These are phyloP conservation scores for Fusarium chuoi DNA, from an alignment of 2,329 filamentous ascomycete species.

Conservation along the genomic window DNA sequence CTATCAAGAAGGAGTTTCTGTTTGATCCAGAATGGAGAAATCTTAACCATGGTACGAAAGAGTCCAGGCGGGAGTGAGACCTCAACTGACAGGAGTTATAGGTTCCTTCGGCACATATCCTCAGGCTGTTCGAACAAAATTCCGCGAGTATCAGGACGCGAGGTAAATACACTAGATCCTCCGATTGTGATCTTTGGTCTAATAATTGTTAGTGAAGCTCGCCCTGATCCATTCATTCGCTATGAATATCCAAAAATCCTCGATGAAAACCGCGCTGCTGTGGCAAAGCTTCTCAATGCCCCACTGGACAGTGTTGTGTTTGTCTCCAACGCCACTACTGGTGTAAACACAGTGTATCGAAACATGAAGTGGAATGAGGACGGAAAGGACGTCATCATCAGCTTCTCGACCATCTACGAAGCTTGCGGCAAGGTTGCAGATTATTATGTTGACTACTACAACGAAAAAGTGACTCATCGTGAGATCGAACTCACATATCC, in stretches of 20 bases:
- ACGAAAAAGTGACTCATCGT: conserved; percentile 53
- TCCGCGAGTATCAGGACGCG: conserved; percentile 72
- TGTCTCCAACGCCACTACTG: conserved; percentile 83
- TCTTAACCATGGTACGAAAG: conserved; percentile 76
- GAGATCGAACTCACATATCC: conserved; percentile 75
- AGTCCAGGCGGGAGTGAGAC: background rate
- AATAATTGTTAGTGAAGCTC: conserved; percentile 60
- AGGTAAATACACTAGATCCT: conserved; percentile 37
- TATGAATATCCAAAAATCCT: conserved; percentile 72
- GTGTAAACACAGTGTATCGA: conserved; percentile 81
- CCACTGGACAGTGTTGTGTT: conserved; percentile 76
- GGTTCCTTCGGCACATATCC: conserved; percentile 87
- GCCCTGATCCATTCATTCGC: conserved; percentile 80
- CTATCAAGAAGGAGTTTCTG: conserved; percentile 72
- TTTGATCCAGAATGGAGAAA: conserved; percentile 75
- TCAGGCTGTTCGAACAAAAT: conserved; percentile 64
- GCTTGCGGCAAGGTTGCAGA: conserved; percentile 79
- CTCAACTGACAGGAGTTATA: conserved; percentile 39
- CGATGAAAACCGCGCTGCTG: conserved; percentile 72
- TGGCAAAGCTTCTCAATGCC: conserved; percentile 74
- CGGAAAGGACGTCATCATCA: conserved; percentile 81
- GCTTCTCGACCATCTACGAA: conserved; percentile 83
- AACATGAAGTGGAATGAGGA: conserved; percentile 74
- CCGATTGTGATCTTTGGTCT: background rate
- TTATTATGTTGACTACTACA: conserved; percentile 75